Evolutionary conservation across 495 filamentous ascomycete species (phyloP).

Genomic region (Talaromyces nanjingensis): DNA sequence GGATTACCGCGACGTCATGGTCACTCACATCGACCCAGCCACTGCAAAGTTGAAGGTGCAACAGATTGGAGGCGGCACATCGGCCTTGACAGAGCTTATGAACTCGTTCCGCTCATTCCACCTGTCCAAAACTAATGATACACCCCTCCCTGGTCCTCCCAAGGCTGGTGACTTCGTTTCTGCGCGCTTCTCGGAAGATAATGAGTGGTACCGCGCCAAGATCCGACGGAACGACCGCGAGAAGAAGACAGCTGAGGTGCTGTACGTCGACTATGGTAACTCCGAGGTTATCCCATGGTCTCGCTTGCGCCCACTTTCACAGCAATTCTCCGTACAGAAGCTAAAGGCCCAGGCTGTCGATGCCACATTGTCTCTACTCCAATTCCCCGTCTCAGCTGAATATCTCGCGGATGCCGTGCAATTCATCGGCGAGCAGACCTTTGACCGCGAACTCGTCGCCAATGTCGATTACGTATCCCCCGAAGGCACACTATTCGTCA

Average conservation of each 20-base stretch:
- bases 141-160: slow-evolving; percentile 64
- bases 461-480: slow-evolving; percentile 78
- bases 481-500: slow-evolving; percentile 75
- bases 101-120: slow-evolving; percentile 83
- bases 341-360: slow-evolving; percentile 84
- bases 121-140: slow-evolving; percentile 62
- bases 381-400: slow-evolving; percentile 70
- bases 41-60: slow-evolving; percentile 79
- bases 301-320: slow-evolving; percentile 66
- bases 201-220: slow-evolving; percentile 89
- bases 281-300: slow-evolving; percentile 80
- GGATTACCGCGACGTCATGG: slow-evolving; percentile 87
- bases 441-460: slow-evolving; percentile 68
- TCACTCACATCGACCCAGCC: slow-evolving; percentile 76
- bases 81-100: slow-evolving; percentile 79
- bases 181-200: slow-evolving; percentile 79
- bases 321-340: slow-evolving; percentile 72
- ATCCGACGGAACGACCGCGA: slow-evolving; percentile 88
- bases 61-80: slow-evolving; percentile 73
- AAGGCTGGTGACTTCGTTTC: slow-evolving; percentile 89
- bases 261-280: slow-evolving; percentile 97
- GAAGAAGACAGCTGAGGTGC: slow-evolving; percentile 76
- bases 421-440: slow-evolving; percentile 61
- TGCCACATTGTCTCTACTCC: slow-evolving; percentile 78
- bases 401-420: slow-evolving; percentile 73